Conservation (phyloP, 257 asterid species). For the Primulina tabacum region DNA sequence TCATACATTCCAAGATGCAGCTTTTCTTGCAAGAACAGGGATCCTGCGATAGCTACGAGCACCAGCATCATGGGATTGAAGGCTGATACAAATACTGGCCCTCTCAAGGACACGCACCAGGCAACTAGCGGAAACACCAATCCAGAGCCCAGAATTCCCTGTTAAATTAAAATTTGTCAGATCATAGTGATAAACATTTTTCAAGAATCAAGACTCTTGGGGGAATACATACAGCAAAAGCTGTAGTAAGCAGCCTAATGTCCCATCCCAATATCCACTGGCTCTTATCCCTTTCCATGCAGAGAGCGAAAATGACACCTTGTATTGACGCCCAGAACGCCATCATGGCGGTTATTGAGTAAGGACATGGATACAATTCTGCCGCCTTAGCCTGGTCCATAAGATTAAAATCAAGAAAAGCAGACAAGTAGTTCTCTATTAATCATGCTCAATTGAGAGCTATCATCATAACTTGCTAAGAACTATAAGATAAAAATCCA, state of each 20-base stretch:
- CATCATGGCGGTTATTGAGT: constrained; percentile 56
- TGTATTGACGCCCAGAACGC: constrained; percentile 43
- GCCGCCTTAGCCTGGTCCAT: constrained; percentile 42
- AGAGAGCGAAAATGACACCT: constrained; percentile 36
- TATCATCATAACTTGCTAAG: background rate
- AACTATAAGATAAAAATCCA: background rate
- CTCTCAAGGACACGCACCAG: constrained; percentile 54
- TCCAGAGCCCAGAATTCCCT: constrained; percentile 58
- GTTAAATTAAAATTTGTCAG: background rate
- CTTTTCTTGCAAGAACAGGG: constrained; percentile 50
- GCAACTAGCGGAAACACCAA: constrained; percentile 39
- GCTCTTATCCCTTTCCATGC: constrained; percentile 46
- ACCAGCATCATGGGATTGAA: constrained; percentile 57
- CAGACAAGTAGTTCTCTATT: background rate
- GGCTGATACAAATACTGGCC: constrained; percentile 51
- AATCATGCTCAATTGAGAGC: background rate
- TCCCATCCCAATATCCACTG: constrained; percentile 60
- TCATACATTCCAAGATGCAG: constrained; percentile 48
- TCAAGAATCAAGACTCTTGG: background rate
- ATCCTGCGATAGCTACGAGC: constrained; percentile 54
- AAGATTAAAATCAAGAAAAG: background rate
- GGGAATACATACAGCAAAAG: constrained; percentile 36
- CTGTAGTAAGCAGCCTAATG: constrained; percentile 46
- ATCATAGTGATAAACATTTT: background rate
- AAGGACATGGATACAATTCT: constrained; percentile 57